Percentiles rank a stretch among this genome's conserved stretches.
These are phyloP conservation scores for Rhodofomes roseus DNA, from an alignment of 1,284 basidiomycete species.

Conservation along the genomic window DNA sequence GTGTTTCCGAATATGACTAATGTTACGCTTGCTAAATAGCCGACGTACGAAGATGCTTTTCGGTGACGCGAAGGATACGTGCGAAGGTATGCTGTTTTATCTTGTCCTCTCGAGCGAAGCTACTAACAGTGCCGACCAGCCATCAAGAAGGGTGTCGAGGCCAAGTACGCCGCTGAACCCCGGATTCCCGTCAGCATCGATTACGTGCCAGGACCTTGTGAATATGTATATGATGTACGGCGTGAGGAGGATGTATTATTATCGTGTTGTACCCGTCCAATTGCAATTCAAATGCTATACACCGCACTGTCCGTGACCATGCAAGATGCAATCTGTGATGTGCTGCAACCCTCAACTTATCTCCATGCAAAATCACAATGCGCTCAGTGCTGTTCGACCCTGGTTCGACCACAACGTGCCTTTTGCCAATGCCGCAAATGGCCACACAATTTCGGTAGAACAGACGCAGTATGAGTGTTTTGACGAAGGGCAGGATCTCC, in stretches of 20 bases:
- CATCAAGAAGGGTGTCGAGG: conserved; percentile 24
- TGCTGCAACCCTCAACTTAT: no score
- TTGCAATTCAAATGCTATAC: neutral
- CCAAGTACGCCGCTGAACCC: conserved; percentile 1
- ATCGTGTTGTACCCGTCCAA: neutral
- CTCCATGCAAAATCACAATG: no score
- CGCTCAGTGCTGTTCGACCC: no score
- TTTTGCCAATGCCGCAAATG: no score
- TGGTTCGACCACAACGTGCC: no score
- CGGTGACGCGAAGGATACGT: conserved; percentile 83
- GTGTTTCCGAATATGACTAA: neutral
- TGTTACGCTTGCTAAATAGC: conserved; percentile 38
- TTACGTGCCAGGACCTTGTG: neutral
- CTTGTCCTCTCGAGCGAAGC: neutral
- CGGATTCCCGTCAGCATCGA: neutral
- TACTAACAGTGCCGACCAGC: conserved; percentile 5
- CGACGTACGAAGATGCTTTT: conserved; percentile 89
- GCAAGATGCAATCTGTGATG: no score
- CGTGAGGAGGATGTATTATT: neutral
- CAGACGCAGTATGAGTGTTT: no score
- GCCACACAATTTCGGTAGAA: no score
- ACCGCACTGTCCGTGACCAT: no score
- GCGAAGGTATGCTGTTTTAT: conserved; percentile 53
- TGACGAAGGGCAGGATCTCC: no score
- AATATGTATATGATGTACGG: neutral